Conservation (phyloP, 2,329 filamentous ascomycete species). For the Fusarium proliferatum region DNA sequence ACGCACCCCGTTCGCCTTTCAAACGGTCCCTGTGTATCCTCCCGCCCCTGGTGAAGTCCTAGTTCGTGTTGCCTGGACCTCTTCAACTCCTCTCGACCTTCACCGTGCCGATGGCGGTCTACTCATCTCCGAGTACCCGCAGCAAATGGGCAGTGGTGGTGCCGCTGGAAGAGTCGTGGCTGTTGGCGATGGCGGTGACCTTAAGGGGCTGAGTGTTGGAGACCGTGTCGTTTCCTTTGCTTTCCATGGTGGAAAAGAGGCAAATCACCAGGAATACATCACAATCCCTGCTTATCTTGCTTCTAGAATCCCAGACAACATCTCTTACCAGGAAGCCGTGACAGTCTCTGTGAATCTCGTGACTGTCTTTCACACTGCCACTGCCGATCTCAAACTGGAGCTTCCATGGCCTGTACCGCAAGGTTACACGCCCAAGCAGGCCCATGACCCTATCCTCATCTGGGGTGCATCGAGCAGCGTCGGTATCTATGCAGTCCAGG, state of each 20-base stretch:
- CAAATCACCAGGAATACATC: conserved; percentile 66
- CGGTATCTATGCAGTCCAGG: conserved; percentile 61
- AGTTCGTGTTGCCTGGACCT: conserved; percentile 67
- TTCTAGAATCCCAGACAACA: conserved; percentile 56
- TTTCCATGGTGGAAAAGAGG: conserved; percentile 58
- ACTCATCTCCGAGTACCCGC: conserved; percentile 59
- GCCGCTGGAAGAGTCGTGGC: conserved; percentile 64
- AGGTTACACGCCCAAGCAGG: conserved; percentile 50
- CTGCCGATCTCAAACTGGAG: conserved; percentile 61
- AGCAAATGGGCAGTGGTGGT: conserved; percentile 62
- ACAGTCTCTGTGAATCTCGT: conserved; percentile 69
- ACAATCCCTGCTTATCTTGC: conserved; percentile 63
- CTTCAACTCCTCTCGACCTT: conserved; percentile 70
- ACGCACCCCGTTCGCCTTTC: conserved; percentile 63
- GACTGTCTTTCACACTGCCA: conserved; percentile 67
- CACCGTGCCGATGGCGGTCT: conserved; percentile 71
- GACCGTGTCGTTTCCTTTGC: conserved; percentile 68
- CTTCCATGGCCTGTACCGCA: conserved; percentile 67
- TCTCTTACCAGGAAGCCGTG: conserved; percentile 59
- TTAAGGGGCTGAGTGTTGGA: conserved; percentile 59
- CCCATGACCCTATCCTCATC: conserved; percentile 56
- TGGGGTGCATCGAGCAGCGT: conserved; percentile 66
- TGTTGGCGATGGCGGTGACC: conserved; percentile 55
- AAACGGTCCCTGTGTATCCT: conserved; percentile 57
- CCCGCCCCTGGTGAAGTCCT: conserved; percentile 61